Percentiles rank a stretch among this genome's conserved stretches.
phyloP scores from a whole-genome alignment of 176 grass and related monocot genomes.

The Tuctoria greenei region DNA sequence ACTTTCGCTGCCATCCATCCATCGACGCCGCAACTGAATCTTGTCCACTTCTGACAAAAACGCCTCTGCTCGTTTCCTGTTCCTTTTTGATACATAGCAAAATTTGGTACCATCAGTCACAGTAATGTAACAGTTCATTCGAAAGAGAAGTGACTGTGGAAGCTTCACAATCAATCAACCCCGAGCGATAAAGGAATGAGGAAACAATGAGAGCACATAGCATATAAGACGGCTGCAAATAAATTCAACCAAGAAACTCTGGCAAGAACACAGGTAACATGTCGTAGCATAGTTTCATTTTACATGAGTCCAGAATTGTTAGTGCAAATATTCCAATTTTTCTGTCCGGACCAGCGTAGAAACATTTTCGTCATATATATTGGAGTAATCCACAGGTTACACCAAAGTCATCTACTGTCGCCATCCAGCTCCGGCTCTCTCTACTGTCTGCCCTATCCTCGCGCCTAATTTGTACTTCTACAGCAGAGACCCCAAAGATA shows the following conservation, averaged over 20 bases:
- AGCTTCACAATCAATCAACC: neutral
- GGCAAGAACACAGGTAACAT: neutral
- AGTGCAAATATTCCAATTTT: neutral
- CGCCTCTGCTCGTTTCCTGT: neutral
- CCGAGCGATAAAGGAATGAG: neutral
- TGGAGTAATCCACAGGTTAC: neutral
- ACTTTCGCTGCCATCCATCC: constrained; percentile 24
- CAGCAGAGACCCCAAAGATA: neutral
- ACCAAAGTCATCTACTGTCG: constrained; percentile 15
- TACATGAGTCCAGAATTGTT: neutral
- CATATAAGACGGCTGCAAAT: no score
- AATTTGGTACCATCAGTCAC: neutral
- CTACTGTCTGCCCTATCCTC: constrained; percentile 9
- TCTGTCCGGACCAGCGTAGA: neutral
- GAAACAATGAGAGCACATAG: neutral
- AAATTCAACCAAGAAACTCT: neutral
- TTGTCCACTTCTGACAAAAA: constrained; percentile 5
- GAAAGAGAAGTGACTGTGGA: neutral
- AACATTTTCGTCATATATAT: neutral
- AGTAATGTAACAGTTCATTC: neutral
- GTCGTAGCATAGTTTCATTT: neutral
- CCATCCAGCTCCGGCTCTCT: constrained; percentile 19
- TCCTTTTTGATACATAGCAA: neutral
- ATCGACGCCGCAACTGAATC: constrained; percentile 32
- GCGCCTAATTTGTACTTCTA: constrained; percentile 11